Percentiles rank a stretch among this genome's conserved stretches.
Conservation (phyloP, 129 eudicot species). For the Arctium minus region DNA sequence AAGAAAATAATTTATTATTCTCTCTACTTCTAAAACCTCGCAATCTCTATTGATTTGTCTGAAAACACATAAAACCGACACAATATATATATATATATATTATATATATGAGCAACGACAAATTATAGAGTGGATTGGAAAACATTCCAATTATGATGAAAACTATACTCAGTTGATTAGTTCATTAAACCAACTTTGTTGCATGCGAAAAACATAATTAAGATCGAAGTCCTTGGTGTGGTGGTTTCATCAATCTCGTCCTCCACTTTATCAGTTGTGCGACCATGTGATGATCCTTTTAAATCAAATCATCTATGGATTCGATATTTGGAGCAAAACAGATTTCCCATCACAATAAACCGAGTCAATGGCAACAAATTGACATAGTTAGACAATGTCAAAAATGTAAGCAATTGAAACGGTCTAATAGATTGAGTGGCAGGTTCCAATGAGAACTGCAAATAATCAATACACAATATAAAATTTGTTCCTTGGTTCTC, state of each 20-base stretch:
- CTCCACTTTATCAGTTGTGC: conserved; percentile 77
- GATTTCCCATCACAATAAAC: conserved; percentile 94
- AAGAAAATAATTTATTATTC: conserved; percentile 97
- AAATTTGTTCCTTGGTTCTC: no score
- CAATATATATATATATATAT: not conserved
- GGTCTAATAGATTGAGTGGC: no score
- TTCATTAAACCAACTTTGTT: conserved; percentile 73
- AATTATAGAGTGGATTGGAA: not conserved
- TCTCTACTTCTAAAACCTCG: conserved; percentile 86
- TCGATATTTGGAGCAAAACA: conserved; percentile 91
- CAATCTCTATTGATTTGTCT: conserved; percentile 95
- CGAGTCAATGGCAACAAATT: conserved; percentile 47
- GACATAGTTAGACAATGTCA: conserved; percentile 7
- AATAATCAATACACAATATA: no score
- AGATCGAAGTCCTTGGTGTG: conserved; percentile 98
- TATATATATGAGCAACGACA: not conserved
- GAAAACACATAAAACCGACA: conserved; percentile 3
- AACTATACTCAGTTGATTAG: conserved; percentile 62
- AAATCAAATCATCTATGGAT: conserved; percentile 94
- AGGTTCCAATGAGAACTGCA: not conserved
- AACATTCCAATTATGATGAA: not conserved
- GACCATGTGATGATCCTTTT: conserved; percentile 94
- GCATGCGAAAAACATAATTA: conserved; percentile 80
- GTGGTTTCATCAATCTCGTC: conserved; percentile 95
- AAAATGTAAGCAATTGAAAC: not conserved